Percentiles rank a stretch among this genome's conserved stretches.
Evolutionary conservation across 768 basidiomycete genomes (phyloP).

Genomic region (Tylopilus balloui): DNA sequence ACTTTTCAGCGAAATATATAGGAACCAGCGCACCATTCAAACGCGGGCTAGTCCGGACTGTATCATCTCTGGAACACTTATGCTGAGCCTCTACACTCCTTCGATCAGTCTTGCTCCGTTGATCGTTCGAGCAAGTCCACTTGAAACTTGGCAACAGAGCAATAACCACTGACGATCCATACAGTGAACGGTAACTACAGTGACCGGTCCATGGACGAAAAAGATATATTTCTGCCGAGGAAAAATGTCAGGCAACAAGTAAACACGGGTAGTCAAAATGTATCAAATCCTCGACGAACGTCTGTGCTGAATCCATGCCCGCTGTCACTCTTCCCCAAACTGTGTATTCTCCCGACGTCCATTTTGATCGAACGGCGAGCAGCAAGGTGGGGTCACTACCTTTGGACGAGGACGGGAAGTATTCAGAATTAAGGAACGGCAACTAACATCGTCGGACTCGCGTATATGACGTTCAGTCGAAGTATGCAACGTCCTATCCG

Average conservation of each 20-base stretch:
- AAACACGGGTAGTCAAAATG: too few relatives aligned
- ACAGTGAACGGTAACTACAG: too few relatives aligned
- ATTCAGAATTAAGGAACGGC: neutral
- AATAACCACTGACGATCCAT: neutral
- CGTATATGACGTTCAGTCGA: neutral
- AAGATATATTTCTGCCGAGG: neutral
- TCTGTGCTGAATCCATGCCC: slow-evolving; percentile 13
- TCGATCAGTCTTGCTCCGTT: too few relatives aligned
- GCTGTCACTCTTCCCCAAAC: slow-evolving; percentile 4
- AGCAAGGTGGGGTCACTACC: neutral
- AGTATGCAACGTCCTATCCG: neutral
- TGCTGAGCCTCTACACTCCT: too few relatives aligned
- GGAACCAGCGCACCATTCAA: too few relatives aligned
- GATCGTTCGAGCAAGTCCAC: neutral
- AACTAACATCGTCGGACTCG: neutral
- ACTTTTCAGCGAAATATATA: too few relatives aligned
- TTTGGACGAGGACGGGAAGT: too few relatives aligned
- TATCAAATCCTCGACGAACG: slow-evolving; percentile 3
- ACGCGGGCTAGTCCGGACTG: too few relatives aligned
- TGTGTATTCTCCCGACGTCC: slow-evolving; percentile 6
- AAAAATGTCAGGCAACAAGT: slow-evolving; percentile 7
- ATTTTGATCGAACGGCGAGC: slow-evolving; percentile 6
- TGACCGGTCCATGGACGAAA: too few relatives aligned
- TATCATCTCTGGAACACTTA: too few relatives aligned
- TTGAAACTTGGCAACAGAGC: neutral